phyloP scores from a whole-genome alignment of 352 stramenopile genomes.

The Globisporangium ultimum region DNA sequence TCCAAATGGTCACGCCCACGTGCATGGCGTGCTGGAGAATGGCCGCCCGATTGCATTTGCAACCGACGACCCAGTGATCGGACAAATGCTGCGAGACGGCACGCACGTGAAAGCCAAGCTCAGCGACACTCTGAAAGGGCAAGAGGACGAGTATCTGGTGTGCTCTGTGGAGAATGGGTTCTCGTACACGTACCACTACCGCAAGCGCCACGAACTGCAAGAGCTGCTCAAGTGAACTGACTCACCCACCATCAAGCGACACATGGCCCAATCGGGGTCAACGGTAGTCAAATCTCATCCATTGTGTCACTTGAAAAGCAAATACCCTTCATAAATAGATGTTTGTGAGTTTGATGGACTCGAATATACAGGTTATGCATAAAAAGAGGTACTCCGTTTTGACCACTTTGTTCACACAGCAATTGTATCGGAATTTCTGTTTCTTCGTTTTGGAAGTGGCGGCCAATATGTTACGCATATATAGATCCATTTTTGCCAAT shows the following conservation, averaged over 20 bases:
- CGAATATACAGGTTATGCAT: neutral
- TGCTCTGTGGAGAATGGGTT: slow-evolving; percentile 60
- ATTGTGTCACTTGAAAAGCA: no score
- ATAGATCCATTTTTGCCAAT: neutral
- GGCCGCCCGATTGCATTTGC: slow-evolving; percentile 39
- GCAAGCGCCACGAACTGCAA: slow-evolving; percentile 8
- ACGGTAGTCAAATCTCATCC: neutral
- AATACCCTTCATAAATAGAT: neutral
- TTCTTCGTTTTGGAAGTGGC: slow-evolving; percentile 31
- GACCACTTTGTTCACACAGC: slow-evolving; percentile 1
- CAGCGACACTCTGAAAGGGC: slow-evolving; percentile 12
- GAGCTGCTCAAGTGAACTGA: neutral
- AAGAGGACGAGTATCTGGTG: slow-evolving; percentile 48
- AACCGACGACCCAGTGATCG: slow-evolving; percentile 39
- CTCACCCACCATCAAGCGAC: neutral
- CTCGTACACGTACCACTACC: slow-evolving; percentile 49
- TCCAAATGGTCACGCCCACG: slow-evolving; percentile 33
- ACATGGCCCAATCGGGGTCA: neutral
- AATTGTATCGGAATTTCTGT: neutral
- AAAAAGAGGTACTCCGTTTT: neutral
- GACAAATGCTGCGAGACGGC: slow-evolving; percentile 42
- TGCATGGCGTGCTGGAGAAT: slow-evolving; percentile 60
- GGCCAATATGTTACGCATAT: slow-evolving; percentile 17
- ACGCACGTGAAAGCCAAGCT: slow-evolving; percentile 68
- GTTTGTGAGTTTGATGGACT: neutral